Evolutionary conservation across 1,284 basidiomycete genomes (phyloP), one percentile per base, ranked within the genome.

Genomic region (Austroboletus niveus): DNA sequence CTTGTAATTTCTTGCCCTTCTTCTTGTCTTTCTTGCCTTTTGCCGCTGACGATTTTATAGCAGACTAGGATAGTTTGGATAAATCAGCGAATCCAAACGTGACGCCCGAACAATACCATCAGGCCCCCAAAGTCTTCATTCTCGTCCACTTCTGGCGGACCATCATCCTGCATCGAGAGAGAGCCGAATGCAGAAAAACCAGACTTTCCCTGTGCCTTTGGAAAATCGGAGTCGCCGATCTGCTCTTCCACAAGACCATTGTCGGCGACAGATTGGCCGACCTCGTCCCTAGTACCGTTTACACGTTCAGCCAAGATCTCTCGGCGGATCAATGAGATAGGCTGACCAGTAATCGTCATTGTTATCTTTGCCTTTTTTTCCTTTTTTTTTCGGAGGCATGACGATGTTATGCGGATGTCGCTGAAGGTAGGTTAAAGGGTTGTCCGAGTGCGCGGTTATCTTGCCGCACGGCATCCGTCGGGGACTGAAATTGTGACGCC

Each of bases 371-470:
- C 78, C 83, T 70, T 93, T 94, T 76, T 94, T 94, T 56, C 82
- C 88, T 69, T 92, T 91, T 65, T 84, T 89, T 75, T 94, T 95
- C 47, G 92, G 91, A 53, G 92, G 76, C 92, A 95, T 94, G 51
- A 55, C 49, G 49, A 36, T 43, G 27, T 9, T 44, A 42, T 32
- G 32, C n/a, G n/a, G 1, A 45, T 31, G 42, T 34, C 11, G n/a
- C 36, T 38, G 36, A 36, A 27, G 35, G 35, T 12, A 42, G 46
- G 40, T 24, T 15, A 32, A 22, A 43, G 34, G 30, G 39, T 34
- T 29, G 35, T 42, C 15, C 5, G 22, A 24, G 51, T 42, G n/a
- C 17, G 20, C 27, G 17, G 20, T 43, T 47, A 63, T 61, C 56
- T 61, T 63, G 49, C 63, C 58, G 60, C 45, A 34, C 36, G 43